phyloP scores from a whole-genome alignment of 2,329 filamentous ascomycete species.

The Colletotrichum zoysiae region DNA sequence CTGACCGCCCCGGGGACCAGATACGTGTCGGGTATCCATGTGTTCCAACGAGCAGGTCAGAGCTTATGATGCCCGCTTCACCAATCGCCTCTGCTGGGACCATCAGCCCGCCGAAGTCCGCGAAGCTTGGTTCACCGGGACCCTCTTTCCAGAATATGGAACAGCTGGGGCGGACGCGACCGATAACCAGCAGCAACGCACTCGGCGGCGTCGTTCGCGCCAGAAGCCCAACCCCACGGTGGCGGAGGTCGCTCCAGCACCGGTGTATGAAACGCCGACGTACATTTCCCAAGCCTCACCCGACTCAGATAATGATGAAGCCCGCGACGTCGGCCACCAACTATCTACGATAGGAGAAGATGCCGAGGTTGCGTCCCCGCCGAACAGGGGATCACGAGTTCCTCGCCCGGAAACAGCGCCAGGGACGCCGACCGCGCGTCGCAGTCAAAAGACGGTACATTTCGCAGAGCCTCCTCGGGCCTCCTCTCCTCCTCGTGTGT shows the following conservation, averaged over 20 bases:
- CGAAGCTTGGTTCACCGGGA: constrained; percentile 23
- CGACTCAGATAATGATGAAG: constrained; percentile 9
- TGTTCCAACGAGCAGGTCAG: constrained; percentile 38
- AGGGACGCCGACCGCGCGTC: constrained; percentile 30
- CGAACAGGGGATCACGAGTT: background rate
- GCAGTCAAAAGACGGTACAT: constrained; percentile 40
- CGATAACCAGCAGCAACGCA: constrained; percentile 25
- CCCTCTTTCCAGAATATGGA: background rate
- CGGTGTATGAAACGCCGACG: background rate
- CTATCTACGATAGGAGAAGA: constrained; percentile 28
- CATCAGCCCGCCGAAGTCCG: constrained; percentile 27
- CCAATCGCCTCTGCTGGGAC: constrained; percentile 34
- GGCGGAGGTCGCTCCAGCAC: background rate
- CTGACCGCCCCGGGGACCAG: constrained; percentile 24
- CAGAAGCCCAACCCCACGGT: constrained; percentile 5
- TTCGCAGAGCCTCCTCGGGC: constrained; percentile 26
- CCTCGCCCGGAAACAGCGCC: background rate
- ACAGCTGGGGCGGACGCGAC: background rate
- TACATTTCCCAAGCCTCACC: background rate
- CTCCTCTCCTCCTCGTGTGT: background rate
- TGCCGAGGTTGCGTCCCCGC: background rate
- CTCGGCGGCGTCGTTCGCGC: constrained; percentile 28
- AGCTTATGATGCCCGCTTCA: constrained; percentile 32
- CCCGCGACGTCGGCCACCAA: background rate
- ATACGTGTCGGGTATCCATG: constrained; percentile 35